Conservation (phyloP, 2,329 filamentous ascomycete species). For the Aulographum hederae region DNA sequence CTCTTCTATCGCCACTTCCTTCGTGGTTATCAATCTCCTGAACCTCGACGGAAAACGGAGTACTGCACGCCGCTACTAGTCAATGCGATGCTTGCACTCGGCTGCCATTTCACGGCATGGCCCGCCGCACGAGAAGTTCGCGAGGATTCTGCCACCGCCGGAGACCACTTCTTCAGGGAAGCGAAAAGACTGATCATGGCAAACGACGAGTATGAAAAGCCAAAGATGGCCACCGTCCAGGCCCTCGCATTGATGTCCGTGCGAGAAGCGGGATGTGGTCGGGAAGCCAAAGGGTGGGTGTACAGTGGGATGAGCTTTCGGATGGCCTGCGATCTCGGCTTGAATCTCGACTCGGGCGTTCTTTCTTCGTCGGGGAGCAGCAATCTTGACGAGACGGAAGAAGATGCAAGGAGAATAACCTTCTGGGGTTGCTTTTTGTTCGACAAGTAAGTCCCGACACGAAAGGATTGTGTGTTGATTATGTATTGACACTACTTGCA, state of each 20-base stretch:
- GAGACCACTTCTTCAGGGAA: constrained; percentile 90
- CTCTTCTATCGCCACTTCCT: constrained; percentile 78
- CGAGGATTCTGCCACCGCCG: constrained; percentile 67
- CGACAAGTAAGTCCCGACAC: no score
- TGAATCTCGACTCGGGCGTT: constrained; percentile 66
- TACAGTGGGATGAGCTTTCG: constrained; percentile 97
- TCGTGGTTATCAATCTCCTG: constrained; percentile 40
- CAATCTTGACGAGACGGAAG: constrained; percentile 56
- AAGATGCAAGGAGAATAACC: constrained; percentile 77
- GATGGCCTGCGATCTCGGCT: constrained; percentile 86
- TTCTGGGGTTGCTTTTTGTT: constrained; percentile 99
- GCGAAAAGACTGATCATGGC: constrained; percentile 79
- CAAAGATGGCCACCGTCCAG: constrained; percentile 76
- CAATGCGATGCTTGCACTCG: constrained; percentile 82
- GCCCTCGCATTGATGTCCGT: constrained; percentile 92
- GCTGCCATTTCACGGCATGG: constrained; percentile 78
- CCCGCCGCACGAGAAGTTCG: constrained; percentile 52
- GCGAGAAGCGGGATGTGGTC: constrained; percentile 79
- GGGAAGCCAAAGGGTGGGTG: constrained; percentile 93
- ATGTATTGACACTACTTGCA: constrained; percentile 17
- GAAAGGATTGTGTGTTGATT: constrained; percentile 15
- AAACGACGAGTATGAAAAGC: constrained; percentile 83
- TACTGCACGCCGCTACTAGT: constrained; percentile 85
- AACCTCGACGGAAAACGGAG: constrained; percentile 33
- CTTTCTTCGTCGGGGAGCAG: constrained; percentile 34